Percentiles rank a stretch among this genome's conserved stretches.
phyloP scores from a whole-genome alignment of 805 yeast genomes.

The Huiozyma sinensis region DNA sequence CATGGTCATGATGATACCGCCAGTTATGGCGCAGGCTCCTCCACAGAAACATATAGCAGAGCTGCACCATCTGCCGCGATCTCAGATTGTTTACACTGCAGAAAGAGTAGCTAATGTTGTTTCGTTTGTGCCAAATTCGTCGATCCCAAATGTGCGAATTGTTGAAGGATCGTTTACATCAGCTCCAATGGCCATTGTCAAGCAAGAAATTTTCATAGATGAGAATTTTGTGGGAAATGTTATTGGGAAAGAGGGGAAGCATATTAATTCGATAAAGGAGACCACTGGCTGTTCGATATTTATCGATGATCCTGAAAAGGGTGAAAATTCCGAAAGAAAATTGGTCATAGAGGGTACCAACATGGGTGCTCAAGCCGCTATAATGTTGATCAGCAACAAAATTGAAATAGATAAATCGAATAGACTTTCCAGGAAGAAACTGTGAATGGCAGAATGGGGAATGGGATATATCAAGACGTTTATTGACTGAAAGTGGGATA shows the following conservation, averaged over 20 bases:
- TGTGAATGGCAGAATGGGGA: too few relatives aligned
- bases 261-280: constrained; percentile 65
- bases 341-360: constrained; percentile 59
- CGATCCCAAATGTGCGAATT: constrained; percentile 20
- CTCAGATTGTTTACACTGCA: constrained; percentile 14
- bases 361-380: constrained; percentile 61
- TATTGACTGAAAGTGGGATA: too few relatives aligned
- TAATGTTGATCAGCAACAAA: constrained; percentile 58
- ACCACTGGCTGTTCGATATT: constrained; percentile 66
- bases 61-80: background rate
- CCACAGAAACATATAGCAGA: background rate
- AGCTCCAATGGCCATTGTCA: constrained; percentile 31
- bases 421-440: constrained; percentile 11
- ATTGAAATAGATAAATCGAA: constrained; percentile 56
- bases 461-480: too few relatives aligned
- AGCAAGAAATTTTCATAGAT: constrained; percentile 67
- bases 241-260: constrained; percentile 80
- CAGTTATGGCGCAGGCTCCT: background rate
- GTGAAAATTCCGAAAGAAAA: constrained; percentile 42
- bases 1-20: constrained; percentile 6
- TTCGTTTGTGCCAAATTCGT: constrained; percentile 17
- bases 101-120: constrained; percentile 21
- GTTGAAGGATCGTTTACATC: constrained; percentile 11
- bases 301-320: constrained; percentile 50
- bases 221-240: constrained; percentile 72